Percentiles rank a stretch among this genome's conserved stretches.
phyloP scores from a whole-genome alignment of 805 yeast genomes.

The Schwanniomyces yamadae region DNA sequence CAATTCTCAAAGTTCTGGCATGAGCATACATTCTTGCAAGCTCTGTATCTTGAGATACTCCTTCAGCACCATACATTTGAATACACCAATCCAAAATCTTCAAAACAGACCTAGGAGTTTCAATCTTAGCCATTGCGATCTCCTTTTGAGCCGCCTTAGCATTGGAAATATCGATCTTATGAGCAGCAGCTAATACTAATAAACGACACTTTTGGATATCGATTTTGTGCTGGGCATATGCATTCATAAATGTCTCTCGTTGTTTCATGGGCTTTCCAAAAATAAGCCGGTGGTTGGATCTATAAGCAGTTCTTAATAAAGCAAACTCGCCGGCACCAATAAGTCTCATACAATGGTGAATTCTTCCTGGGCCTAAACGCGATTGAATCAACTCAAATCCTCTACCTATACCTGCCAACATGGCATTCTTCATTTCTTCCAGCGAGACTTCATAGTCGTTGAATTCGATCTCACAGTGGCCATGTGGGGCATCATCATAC shows the following conservation, averaged over 20 bases:
- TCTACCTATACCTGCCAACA: conserved; percentile 47
- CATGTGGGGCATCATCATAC: conserved; percentile 69
- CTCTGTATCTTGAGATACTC: conserved; percentile 60
- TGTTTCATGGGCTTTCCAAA: conserved; percentile 51
- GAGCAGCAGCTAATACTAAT: conserved; percentile 60
- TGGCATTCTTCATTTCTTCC: conserved; percentile 40
- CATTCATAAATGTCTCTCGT: conserved; percentile 49
- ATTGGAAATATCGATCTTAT: conserved; percentile 51
- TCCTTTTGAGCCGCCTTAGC: conserved; percentile 56
- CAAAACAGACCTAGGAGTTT: conserved; percentile 55
- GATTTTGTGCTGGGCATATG: conserved; percentile 52
- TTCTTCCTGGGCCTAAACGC: conserved; percentile 67
- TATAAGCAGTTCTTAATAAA: conserved; percentile 43
- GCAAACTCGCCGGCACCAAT: conserved; percentile 63
- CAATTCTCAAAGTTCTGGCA: conserved; percentile 57
- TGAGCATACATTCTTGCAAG: conserved; percentile 53
- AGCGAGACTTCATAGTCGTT: conserved; percentile 46
- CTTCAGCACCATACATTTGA: conserved; percentile 65
- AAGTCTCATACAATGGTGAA: conserved; percentile 67
- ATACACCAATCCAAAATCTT: conserved; percentile 59
- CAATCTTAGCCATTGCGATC: conserved; percentile 63
- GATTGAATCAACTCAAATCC: conserved; percentile 66
- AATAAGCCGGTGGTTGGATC: conserved; percentile 53
- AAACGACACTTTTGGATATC: conserved; percentile 54
- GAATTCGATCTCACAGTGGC: conserved; percentile 62